Base-by-base conservation (phyloP, 331 rosid species). In the Dryas integrifolia region DNA sequence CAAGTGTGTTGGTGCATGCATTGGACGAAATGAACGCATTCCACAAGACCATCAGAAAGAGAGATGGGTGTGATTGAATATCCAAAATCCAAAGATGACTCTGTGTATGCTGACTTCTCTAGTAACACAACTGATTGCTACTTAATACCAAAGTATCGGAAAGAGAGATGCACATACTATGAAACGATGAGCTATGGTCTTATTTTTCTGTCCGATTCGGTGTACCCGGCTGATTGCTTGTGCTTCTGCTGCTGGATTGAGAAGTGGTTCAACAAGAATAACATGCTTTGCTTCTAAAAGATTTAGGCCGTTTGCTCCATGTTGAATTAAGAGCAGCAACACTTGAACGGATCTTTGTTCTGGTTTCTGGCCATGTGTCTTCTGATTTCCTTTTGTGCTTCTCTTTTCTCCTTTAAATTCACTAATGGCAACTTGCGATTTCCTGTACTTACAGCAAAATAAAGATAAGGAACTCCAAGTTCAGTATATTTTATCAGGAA, bases 241-340 rank as follows among this genome's bases (percentile, higher is more conserved):
- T 65, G 97, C 96, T 80, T 94, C 98, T 6, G 86, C 96, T 59
- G 97, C 98, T 48, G 97, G 98, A 83, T 94, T 94, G 65, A 94
- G 97, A 46, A 94, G 82, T 1, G 97, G 98, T 76, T 94, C 98
- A 6, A 91, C 90, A 69, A 94, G 96, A 71, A 94, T 85, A 63
- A 91, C 98, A 80, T 91, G 96, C 52, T 94, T 87, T 60, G 98
- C 97, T 84, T 94, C 98, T 62, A 91, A 79, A 67, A 91, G 97
- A 85, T 94, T 94, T 68, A 91, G 92, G 79, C 97, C 96, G 58
- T 91, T 94, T 21, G 96, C 98, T 73, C 98, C 98, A 70, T 94
- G 97, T 75, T 94, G 97, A 79, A 89, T 86, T 75, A 91, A 81
- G 76, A 91, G 90, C 87, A 94, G 80, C 51, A 94, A 80, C 62